Base-by-base conservation (phyloP, 441 rosid genomes). In the Croton setiger region DNA sequence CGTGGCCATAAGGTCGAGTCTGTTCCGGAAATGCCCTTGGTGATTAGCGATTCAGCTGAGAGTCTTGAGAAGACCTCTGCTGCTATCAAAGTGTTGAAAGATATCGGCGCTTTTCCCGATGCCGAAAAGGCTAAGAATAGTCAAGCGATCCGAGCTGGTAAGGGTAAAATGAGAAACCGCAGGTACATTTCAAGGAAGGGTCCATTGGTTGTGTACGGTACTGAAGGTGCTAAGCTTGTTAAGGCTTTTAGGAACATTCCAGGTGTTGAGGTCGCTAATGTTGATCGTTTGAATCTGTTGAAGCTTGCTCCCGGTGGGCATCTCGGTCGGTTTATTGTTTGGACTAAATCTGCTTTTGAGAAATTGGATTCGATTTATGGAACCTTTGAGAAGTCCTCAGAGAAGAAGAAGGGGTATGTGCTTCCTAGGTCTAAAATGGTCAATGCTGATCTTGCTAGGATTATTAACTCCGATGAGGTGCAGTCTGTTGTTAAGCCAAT, bases 251-350 rank as follows among this genome's bases (percentile, higher is more conserved):
- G 99, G 66, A 94, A 92, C 65, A 80, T 94, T 66, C 89, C 99
- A 0, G 98, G 99, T 17, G 96, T 94, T 7, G 99, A 94, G 74
- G 79, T 94, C 0, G 90, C 89, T 9, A 93, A 90, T 23, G 97
- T 94, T 0, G 96, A 88, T 72, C 82, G 99, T 69, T 84, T 94
- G 23, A 92, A 83, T 64, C 77, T 94, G 58, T 65, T 92, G 80
- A 94, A 90, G 81, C 85, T 94, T 1, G 98, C 99, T 9, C 98
- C 99, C 1, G 98, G 99, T 72, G 99, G 99, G 14, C 99, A 94
- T 70, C 84, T 94, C 0, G 99, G 99, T 0, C 73, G 98, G 49
- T 92, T 95, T n/a, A 88, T 95, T 35, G 79, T 95, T 60, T 95
- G 99, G 99, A 95, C 99, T 1, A 90, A 92, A 35, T 85, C 94